Conservation (phyloP, 2,329 filamentous ascomycete genomes). For the Pseudogymnoascus sp. region DNA sequence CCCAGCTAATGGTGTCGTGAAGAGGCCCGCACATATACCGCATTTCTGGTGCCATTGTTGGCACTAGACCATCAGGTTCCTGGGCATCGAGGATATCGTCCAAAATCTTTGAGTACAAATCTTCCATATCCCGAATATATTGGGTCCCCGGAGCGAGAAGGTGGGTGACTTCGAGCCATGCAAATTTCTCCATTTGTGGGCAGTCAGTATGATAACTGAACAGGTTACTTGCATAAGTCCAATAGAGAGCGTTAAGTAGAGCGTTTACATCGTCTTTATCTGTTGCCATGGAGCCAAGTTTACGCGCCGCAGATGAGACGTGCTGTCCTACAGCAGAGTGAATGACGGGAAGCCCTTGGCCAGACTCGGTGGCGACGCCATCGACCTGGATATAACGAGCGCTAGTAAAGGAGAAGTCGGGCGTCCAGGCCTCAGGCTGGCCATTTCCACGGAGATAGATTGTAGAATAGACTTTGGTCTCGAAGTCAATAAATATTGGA, state of each 20-base stretch:
- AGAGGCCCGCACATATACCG: constrained; percentile 43
- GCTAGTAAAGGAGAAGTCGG: constrained; percentile 37
- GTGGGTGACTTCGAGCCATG: constrained; percentile 41
- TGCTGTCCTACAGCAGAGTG: constrained; percentile 32
- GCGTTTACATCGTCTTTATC: constrained; percentile 35
- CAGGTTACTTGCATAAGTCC: constrained; percentile 37
- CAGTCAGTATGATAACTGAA: constrained; percentile 43
- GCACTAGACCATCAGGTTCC: constrained; percentile 37
- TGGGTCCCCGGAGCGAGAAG: constrained; percentile 39
- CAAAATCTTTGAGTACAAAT: constrained; percentile 40
- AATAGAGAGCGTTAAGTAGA: constrained; percentile 38
- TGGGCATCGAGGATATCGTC: constrained; percentile 41
- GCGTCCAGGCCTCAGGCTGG: constrained; percentile 30
- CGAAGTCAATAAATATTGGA: constrained; percentile 31
- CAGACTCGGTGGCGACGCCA: constrained; percentile 25
- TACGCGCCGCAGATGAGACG: constrained; percentile 33
- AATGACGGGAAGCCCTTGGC: constrained; percentile 27
- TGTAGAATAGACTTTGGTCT: constrained; percentile 34
- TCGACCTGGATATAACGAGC: constrained; percentile 37
- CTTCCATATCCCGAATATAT: constrained; percentile 40
- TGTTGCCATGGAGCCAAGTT: constrained; percentile 29
- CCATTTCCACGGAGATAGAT: constrained; percentile 29
- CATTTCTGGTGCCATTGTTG: constrained; percentile 41
- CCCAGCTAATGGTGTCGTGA: constrained; percentile 41
- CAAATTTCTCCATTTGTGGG: constrained; percentile 42